Evolutionary conservation across 2,329 filamentous ascomycete species (phyloP), one percentile per base, ranked within the genome.

Genomic region (Erysiphe pulchra): DNA sequence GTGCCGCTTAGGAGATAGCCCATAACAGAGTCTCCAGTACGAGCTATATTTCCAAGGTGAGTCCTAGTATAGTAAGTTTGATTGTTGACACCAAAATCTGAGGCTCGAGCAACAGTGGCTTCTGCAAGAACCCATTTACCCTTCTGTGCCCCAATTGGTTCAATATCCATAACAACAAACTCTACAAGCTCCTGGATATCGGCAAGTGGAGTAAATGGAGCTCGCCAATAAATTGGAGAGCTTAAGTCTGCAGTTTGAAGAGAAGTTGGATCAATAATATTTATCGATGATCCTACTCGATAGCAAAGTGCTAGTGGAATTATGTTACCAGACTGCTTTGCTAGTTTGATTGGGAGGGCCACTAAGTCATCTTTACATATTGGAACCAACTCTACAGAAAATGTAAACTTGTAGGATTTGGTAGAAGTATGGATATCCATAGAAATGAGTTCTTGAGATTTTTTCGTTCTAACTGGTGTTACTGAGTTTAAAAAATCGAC

Each of bases 281-380:
- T 92, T 56, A 98, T 70, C 0, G 84, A 73, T 2, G 86, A 95
- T 50, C 90, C 87, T 46, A 98, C 77, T 53, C 81, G 74, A 61
- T 86, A 74, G 66, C 90, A 95, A 34, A 98, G 67, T 1, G 79
- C 74, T 34, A 98, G 67, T 2, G 90, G 90, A 1, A 76, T 72
- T 55, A 95, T 92, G 61, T 93, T 94, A 50, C 90, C 86, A 45
- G 80, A 67, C 47, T 78, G 75, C 60, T 85, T 90, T 13, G 90
- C 90, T 48, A 95, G 67, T 53, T 84, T 85, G 50, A 93, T 76
- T 0, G 90, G 90, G 33, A 98, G 66, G 1, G 83, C 86, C n/a
- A 98, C 83, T 28, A 98, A 67, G 58, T 98, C 90, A 55, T 98
- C 90, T 62, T 94, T 93, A 68, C 90, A 95, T 44, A 98, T 85